Evolutionary conservation across 2,329 filamentous ascomycete genomes (phyloP).

Genomic region (Aspergillus jensenii): DNA sequence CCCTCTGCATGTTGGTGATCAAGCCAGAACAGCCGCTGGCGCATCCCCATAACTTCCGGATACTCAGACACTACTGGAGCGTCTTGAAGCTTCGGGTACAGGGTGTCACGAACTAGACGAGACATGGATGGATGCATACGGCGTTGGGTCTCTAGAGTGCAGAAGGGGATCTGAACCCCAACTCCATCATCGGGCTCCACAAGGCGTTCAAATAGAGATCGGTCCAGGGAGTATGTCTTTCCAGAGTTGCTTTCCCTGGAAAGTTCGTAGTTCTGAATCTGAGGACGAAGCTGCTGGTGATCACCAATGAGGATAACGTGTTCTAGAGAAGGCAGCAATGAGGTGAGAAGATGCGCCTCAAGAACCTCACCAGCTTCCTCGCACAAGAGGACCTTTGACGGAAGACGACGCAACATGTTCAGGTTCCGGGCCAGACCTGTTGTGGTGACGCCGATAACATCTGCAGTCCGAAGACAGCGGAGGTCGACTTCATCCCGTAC

Average conservation of each 20-base stretch:
- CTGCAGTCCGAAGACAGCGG: slow-evolving; percentile 36
- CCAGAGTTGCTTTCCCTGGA: slow-evolving; percentile 36
- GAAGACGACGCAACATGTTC: slow-evolving; percentile 44
- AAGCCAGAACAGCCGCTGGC: slow-evolving; percentile 52
- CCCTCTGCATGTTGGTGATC: slow-evolving; percentile 49
- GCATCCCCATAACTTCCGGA: slow-evolving; percentile 50
- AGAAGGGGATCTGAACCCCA: slow-evolving; percentile 34
- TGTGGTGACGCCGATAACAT: slow-evolving; percentile 57
- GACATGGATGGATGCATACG: slow-evolving; percentile 67
- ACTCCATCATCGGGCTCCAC: slow-evolving; percentile 27
- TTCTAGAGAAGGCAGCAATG: slow-evolving; percentile 42
- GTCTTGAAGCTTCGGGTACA: slow-evolving; percentile 61
- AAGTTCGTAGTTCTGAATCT: slow-evolving; percentile 39
- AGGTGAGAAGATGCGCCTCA: slow-evolving; percentile 43
- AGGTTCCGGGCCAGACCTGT: slow-evolving; percentile 52
- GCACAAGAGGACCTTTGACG: slow-evolving; percentile 41
- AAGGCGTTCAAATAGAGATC: slow-evolving; percentile 55
- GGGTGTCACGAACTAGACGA: slow-evolving; percentile 54
- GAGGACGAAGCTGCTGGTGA: slow-evolving; percentile 45
- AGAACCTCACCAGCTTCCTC: slow-evolving; percentile 48
- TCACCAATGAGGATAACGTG: slow-evolving; percentile 48
- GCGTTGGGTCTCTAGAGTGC: slow-evolving; percentile 57
- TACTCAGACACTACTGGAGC: slow-evolving; percentile 35
- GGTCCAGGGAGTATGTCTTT: slow-evolving; percentile 46
- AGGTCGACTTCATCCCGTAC: slow-evolving; percentile 27